These are phyloP conservation scores for Neurospora cerealis DNA, from an alignment of 495 filamentous ascomycete species.

Conservation along the genomic window DNA sequence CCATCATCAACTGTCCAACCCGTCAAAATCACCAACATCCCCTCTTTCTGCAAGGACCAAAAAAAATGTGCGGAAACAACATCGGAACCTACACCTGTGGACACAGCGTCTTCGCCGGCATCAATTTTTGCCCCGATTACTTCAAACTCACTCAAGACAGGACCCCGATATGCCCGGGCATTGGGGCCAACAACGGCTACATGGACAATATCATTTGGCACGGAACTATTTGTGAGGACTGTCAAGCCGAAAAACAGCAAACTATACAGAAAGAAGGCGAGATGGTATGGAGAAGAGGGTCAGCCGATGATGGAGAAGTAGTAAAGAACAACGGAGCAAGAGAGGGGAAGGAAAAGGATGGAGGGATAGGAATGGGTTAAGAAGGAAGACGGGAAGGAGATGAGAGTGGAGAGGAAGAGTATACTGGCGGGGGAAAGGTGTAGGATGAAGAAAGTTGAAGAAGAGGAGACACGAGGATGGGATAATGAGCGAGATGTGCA, in stretches of 20 bases:
- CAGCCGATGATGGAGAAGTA: neutral
- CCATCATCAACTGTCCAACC: neutral
- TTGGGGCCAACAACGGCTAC: neutral
- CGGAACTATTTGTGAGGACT: neutral
- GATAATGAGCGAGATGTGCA: neutral
- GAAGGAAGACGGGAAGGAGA: neutral
- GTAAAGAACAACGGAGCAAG: neutral
- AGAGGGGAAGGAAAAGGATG: neutral
- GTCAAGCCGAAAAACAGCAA: neutral
- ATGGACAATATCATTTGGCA: neutral
- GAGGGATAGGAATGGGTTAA: neutral
- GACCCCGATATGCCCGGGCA: neutral
- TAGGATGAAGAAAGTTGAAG: neutral
- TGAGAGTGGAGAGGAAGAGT: neutral
- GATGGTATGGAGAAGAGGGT: neutral
- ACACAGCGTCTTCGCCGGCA: neutral
- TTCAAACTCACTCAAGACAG: neutral
- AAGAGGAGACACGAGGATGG: neutral
- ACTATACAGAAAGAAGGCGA: neutral
- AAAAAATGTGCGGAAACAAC: neutral
- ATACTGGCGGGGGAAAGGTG: neutral
- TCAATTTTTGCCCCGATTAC: neutral
- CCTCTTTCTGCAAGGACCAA: neutral
- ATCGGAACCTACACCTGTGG: neutral
- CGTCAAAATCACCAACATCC: neutral